These are phyloP conservation scores for Prunella vulgaris DNA, from an alignment of 257 asterid genomes.

Conservation along the genomic window DNA sequence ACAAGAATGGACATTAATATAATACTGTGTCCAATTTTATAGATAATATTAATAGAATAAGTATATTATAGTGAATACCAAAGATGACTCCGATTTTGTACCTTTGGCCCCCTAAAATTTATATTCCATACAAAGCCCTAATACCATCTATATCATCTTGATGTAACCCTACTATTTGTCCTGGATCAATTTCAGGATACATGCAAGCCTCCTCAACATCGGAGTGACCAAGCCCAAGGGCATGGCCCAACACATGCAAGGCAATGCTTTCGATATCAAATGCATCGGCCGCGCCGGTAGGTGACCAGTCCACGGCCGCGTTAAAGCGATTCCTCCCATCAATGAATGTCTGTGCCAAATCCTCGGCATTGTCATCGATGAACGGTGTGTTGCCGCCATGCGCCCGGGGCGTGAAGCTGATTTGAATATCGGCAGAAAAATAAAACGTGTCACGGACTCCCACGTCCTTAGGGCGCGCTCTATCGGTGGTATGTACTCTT, in stretches of 20 bases:
- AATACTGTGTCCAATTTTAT: no score
- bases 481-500: no score
- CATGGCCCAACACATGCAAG: constrained; percentile 26
- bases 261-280: constrained; percentile 21
- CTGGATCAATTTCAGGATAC: neutral
- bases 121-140: constrained; percentile 7
- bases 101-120: no score
- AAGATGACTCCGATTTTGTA: no score
- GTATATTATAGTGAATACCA: no score
- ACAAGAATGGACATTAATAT: no score
- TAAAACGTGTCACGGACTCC: neutral
- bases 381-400: constrained; percentile 23
- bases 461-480: constrained; percentile 1
- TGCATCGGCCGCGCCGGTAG: neutral
- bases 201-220: constrained; percentile 7
- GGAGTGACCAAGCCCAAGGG: constrained; percentile 15
- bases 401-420: constrained; percentile 15
- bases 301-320: neutral
- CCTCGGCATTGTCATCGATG: neutral
- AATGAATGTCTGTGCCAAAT: constrained; percentile 15
- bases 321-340: constrained; percentile 27
- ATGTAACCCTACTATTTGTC: constrained; percentile 11
- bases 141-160: constrained; percentile 22
- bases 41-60: no score
- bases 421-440: neutral